Evolutionary conservation across 768 basidiomycete genomes (phyloP), one percentile per base, ranked within the genome.

Genomic region (Mycena chlorophos): DNA sequence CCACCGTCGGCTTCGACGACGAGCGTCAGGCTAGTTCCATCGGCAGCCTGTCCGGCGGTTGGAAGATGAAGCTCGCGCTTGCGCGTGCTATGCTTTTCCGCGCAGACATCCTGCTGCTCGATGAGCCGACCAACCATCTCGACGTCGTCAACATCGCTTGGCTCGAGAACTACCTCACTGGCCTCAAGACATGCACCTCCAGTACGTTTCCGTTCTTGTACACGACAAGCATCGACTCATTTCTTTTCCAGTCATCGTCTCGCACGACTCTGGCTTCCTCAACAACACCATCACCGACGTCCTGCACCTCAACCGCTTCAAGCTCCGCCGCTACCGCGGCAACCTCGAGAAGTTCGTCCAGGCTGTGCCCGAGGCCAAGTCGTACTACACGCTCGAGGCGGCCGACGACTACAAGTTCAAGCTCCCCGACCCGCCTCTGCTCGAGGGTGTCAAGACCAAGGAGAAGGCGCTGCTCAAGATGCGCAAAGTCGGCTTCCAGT

Each of bases 391-490:
- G 58, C 91, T 98, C 65, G 87, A 96, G 77, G 92, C 94, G 55
- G 84, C 85, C 51, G 94, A 96, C 78, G 92, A 96, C 81, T 98
- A 98, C 87, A 89, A 85, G 78, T 98, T 97, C 87, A 95, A 94
- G 85, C 87, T 98, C 65, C 95, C 95, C 54, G 88, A 93, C 69
- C 95, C 95, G 51, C 95, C 95, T 69, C 86, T 98, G 62, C 89
- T 98, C 60, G 95, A 98, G 63, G 95, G 95, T 89, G 95, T 98
- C 79, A 98, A 98, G 89, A 98, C 95, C 69, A 98, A 98, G 84
- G 94, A 98, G 79, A 98, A 96, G 86, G 86, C 85, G 58, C 78
- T 98, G 65, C 75, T 97, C 62, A 98, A 98, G 84, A 96, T 98
- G 94, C 91, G 94, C 73, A 89, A 90, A 72, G 94, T 96, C 67